Base-by-base conservation (phyloP, 2,329 filamentous ascomycete species). In the Stagonosporopsis vannaccii region DNA sequence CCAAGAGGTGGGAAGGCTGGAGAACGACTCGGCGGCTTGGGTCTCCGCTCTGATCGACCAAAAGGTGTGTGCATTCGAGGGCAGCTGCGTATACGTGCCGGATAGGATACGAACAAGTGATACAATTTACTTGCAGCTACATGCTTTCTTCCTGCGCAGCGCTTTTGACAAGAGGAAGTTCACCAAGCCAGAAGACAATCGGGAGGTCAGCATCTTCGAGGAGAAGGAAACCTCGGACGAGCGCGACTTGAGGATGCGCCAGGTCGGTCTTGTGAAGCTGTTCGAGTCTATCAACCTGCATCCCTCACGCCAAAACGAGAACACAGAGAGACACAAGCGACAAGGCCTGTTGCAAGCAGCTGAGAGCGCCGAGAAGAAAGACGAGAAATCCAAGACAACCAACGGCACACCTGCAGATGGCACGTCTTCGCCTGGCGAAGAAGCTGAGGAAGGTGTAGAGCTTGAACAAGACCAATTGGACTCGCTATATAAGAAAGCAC, bases 391-490 rank as follows among this genome's bases (percentile, higher is more conserved):
- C 1, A 74, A 68, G 37, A 1, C 58, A 8, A 89, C 88, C 63
- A 51, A 87, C 83, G 59, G 84, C 85, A 45, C 75, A 70, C 4
- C 71, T 62, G 13, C 73, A 61, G 66, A 78, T 59, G 32, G 72
- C 35, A 78, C 78, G 12, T 82, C 80, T 1, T 87, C 87, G 0
- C 77, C 79, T 3, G 81, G 81, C 0, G 84, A 85, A 5, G 90
- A 87, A 42, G 81, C 82, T 0, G 93, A 97, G 65, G 93, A 97
- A 32, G 92, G 92, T 2, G 85, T 93, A 66, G 93, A 98, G 76
- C 83, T 99, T 0, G 92, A 98, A 71, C 92, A 98, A 74, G 93
- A 96, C 67, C 95, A 99, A 72, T 87, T 99, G 3, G 95, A 99
- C 73, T 87, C 90, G 0, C 78, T 99, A 1, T 99, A 99, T 77